phyloP scores from a whole-genome alignment of 2,329 filamentous ascomycete genomes.

The Ophiocordyceps camponoti-floridani region DNA sequence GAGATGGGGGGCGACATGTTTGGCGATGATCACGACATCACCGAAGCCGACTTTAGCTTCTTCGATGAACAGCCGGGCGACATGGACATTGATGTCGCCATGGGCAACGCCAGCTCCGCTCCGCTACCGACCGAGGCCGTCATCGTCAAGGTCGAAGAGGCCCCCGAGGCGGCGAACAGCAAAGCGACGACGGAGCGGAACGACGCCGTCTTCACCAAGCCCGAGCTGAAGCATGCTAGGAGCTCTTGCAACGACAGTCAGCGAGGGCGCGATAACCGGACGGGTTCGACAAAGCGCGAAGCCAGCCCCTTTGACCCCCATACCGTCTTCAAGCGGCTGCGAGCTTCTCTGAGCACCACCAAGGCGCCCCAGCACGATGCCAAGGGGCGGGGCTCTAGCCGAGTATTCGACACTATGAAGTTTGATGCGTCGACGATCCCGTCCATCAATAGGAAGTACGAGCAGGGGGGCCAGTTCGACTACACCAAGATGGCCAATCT shows the following conservation, averaged over 20 bases:
- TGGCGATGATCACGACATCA: slow-evolving; percentile 49
- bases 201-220: slow-evolving; percentile 34
- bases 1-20: slow-evolving; percentile 55
- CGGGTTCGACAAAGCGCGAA: slow-evolving; percentile 25
- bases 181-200: slow-evolving; percentile 7
- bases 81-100: slow-evolving; percentile 17
- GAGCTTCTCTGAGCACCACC: slow-evolving; percentile 21
- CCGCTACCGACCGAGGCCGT: slow-evolving; percentile 3
- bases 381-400: slow-evolving; percentile 7
- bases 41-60: slow-evolving; percentile 70
- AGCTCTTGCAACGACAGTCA: slow-evolving; percentile 27
- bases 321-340: slow-evolving; percentile 39
- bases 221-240: slow-evolving; percentile 38
- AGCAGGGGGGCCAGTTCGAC: slow-evolving; percentile 35
- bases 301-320: slow-evolving; percentile 39
- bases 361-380: slow-evolving; percentile 6
- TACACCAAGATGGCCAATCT: slow-evolving; percentile 16
- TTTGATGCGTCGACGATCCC: slow-evolving; percentile 31
- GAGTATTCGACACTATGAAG: slow-evolving; percentile 33
- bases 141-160: slow-evolving; percentile 1
- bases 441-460: slow-evolving; percentile 39
- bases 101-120: slow-evolving; percentile 8
- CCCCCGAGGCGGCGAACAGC: slow-evolving; percentile 3
- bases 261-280: slow-evolving; percentile 12
- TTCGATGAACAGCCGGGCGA: slow-evolving; percentile 47